These are phyloP conservation scores for Dictyostelium citrinum DNA, from an alignment of 78 protist genomes.

Conservation along the genomic window DNA sequence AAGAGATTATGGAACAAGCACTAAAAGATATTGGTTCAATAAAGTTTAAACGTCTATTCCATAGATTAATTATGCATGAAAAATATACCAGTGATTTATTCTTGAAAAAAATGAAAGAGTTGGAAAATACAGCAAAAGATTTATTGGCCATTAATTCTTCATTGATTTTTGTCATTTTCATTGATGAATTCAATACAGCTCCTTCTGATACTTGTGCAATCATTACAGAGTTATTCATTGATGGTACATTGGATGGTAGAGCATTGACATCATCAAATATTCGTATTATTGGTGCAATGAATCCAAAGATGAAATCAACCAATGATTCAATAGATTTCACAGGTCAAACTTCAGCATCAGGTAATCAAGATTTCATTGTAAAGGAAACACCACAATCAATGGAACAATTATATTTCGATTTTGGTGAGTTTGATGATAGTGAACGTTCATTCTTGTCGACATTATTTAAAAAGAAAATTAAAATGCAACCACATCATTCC, in stretches of 20 bases:
- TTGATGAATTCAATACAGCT: conserved; percentile 79
- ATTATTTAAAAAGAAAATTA: neutral
- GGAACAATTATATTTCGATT: conserved; percentile 33
- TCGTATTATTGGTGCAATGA: conserved; percentile 81
- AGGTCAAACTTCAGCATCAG: neutral
- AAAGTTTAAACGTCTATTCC: conserved; percentile 56
- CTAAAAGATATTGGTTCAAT: neutral
- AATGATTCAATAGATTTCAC: neutral
- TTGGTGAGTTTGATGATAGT: conserved; percentile 25
- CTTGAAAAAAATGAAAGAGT: neutral
- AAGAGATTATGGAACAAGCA: neutral
- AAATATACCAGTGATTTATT: conserved; percentile 26
- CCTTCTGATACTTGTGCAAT: conserved; percentile 65
- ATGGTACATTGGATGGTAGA: conserved; percentile 76
- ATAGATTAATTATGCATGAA: conserved; percentile 72
- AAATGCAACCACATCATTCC: neutral
- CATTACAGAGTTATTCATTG: conserved; percentile 79
- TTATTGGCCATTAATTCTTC: neutral
- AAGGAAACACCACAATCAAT: conserved; percentile 44
- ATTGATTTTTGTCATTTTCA: conserved; percentile 64
- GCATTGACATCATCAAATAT: conserved; percentile 12
- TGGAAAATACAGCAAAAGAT: neutral
- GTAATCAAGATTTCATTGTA: conserved; percentile 35
- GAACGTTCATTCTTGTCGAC: conserved; percentile 29
- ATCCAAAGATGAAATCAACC: neutral